Conservation (phyloP, 2,329 filamentous ascomycete genomes). For the Pseudogymnoascus sp. region DNA sequence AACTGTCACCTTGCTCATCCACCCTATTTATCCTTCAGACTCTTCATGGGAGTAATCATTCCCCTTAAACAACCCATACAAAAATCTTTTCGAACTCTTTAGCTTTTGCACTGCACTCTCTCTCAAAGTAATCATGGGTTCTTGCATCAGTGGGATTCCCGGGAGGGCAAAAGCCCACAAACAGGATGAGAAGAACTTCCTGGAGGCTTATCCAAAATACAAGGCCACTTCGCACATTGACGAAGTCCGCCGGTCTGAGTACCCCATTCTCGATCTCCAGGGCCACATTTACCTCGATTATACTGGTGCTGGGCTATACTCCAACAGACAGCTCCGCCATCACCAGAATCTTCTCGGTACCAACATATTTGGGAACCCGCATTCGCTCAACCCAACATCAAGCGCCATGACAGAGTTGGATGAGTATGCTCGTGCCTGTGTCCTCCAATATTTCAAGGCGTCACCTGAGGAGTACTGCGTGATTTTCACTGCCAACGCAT, state of each 20-base stretch:
- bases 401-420: slow-evolving; percentile 31
- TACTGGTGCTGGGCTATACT: slow-evolving; percentile 34
- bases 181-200: neutral
- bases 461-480: slow-evolving; percentile 34
- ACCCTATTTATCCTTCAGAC: neutral
- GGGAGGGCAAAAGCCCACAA: neutral
- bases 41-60: neutral
- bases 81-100: neutral
- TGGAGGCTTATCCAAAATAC: slow-evolving; percentile 31
- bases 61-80: neutral
- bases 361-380: slow-evolving; percentile 36
- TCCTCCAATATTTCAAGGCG: slow-evolving; percentile 32
- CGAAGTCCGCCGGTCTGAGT: slow-evolving; percentile 29
- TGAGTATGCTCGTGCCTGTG: slow-evolving; percentile 27
- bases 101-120: neutral
- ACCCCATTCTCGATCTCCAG: slow-evolving; percentile 33
- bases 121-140: neutral
- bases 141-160: neutral
- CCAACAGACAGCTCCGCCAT: slow-evolving; percentile 29
- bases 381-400: slow-evolving; percentile 35
- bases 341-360: slow-evolving; percentile 28
- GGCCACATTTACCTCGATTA: slow-evolving; percentile 38
- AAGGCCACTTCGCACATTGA: slow-evolving; percentile 28
- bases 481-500: slow-evolving; percentile 37
- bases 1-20: neutral